A percentile compares a stretch with the other conserved stretches of the same genome.
phyloP scores from a whole-genome alignment of 495 filamentous ascomycete species.

The Achaetomiella virescens region DNA sequence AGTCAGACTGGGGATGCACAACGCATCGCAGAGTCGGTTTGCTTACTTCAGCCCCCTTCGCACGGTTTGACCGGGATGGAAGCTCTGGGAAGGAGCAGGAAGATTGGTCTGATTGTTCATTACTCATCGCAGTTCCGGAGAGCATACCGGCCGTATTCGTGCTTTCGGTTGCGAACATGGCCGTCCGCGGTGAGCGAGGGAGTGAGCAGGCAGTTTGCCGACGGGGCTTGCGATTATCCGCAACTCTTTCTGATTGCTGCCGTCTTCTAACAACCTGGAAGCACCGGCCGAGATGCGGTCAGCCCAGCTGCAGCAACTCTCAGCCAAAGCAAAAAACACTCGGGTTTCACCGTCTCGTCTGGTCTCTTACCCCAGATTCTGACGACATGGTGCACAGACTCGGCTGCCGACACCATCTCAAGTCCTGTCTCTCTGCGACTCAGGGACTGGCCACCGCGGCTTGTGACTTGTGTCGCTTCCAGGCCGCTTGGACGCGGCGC shows the following conservation, averaged over 20 bases:
- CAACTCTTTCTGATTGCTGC: background rate
- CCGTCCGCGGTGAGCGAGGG: background rate
- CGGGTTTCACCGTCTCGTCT: background rate
- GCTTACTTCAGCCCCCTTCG: background rate
- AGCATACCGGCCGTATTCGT: background rate
- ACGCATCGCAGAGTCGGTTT: background rate
- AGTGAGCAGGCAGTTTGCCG: slow-evolving; percentile 5
- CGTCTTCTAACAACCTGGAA: background rate
- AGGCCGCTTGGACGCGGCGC: too few relatives aligned
- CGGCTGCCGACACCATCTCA: too few relatives aligned
- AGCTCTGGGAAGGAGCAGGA: background rate
- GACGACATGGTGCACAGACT: too few relatives aligned
- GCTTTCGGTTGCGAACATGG: background rate
- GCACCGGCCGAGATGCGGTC: slow-evolving; percentile 5
- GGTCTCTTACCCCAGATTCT: too few relatives aligned
- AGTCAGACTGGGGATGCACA: slow-evolving; percentile 8
- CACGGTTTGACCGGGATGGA: background rate
- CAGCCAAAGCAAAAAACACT: background rate
- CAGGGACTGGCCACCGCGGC: too few relatives aligned
- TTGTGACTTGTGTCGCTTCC: too few relatives aligned
- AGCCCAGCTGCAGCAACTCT: background rate
- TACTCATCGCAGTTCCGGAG: background rate
- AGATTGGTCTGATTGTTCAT: background rate
- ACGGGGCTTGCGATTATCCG: background rate
- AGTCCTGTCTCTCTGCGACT: too few relatives aligned